Percentiles rank a stretch among this genome's conserved stretches.
Evolutionary conservation across 306 rosid species (phyloP).

Genomic region (Heteromeles arbutifolia): DNA sequence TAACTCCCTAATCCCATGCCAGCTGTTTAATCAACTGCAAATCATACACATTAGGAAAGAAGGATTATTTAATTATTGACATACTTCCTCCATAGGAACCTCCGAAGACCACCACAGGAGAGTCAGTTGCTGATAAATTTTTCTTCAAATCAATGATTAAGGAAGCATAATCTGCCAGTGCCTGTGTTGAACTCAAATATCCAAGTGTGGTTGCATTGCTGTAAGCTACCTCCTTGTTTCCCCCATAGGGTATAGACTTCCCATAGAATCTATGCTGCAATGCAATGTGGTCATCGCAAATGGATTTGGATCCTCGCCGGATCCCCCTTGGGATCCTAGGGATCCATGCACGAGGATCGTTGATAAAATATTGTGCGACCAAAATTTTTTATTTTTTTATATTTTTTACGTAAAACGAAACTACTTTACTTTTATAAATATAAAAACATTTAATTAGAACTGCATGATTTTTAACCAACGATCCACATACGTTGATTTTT

Average conservation of each 20-base stretch:
- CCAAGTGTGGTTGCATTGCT: slow-evolving; percentile 58
- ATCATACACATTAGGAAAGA: too few relatives aligned
- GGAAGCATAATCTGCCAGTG: slow-evolving; percentile 81
- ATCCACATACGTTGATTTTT: too few relatives aligned
- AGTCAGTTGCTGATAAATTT: slow-evolving; percentile 50
- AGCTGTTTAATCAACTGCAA: not conserved
- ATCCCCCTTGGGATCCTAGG: too few relatives aligned
- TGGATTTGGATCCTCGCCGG: too few relatives aligned
- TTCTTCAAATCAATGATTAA: slow-evolving; percentile 60
- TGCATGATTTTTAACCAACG: too few relatives aligned
- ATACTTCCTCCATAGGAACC: slow-evolving; percentile 97
- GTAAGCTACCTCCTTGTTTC: slow-evolving; percentile 37
- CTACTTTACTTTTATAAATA: too few relatives aligned
- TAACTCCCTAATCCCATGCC: not conserved
- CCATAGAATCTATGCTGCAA: slow-evolving; percentile 88
- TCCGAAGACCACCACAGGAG: slow-evolving; percentile 82
- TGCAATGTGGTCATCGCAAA: not conserved
- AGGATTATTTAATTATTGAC: not conserved
- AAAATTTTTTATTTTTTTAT: too few relatives aligned
- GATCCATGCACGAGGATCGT: too few relatives aligned
- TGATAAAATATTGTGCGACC: too few relatives aligned
- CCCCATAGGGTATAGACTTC: slow-evolving; percentile 76
- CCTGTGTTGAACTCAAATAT: slow-evolving; percentile 66
- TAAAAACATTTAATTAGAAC: too few relatives aligned
- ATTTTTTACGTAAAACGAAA: too few relatives aligned